Percentiles rank a stretch among this genome's conserved stretches.
Conservation (phyloP, 345 rosid species). For the Gossypium longicalyx region DNA sequence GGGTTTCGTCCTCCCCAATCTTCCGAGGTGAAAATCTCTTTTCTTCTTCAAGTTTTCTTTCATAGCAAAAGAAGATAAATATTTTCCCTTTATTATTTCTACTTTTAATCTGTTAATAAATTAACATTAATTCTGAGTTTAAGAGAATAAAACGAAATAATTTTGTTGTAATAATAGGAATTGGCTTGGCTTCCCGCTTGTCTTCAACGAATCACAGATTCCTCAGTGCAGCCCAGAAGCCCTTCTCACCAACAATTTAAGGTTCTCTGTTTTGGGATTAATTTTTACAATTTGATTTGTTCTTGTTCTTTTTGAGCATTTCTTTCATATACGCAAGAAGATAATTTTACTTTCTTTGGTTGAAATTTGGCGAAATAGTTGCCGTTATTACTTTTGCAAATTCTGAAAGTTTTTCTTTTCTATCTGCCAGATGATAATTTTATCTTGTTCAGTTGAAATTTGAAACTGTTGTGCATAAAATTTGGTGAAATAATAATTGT, state of each 20-base stretch:
- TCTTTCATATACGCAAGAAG: neutral
- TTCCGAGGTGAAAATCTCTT: slow-evolving; percentile 38
- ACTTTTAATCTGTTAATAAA: neutral
- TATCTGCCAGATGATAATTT: neutral
- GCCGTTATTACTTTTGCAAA: neutral
- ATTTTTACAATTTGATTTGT: neutral
- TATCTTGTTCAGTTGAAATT: neutral
- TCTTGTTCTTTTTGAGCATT: neutral
- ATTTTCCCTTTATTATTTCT: neutral
- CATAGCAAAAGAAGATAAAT: neutral
- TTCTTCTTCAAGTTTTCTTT: neutral
- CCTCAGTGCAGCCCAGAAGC: slow-evolving; percentile 14
- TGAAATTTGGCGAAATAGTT: neutral
- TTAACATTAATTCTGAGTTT: neutral
- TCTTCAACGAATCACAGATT: slow-evolving; percentile 33
- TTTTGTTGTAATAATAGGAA: slow-evolving; percentile 27
- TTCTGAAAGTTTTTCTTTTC: neutral
- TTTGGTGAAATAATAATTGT: neutral
- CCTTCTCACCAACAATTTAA: slow-evolving; percentile 17
- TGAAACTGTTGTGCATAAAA: neutral
- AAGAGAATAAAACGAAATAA: neutral
- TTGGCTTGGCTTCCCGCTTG: slow-evolving; percentile 44
- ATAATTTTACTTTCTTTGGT: neutral
- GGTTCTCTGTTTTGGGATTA: slow-evolving; percentile 14
- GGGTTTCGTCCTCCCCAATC: slow-evolving; percentile 60